Base-by-base conservation (phyloP, 1,284 basidiomycete species). In the Ustilago hordei region DNA sequence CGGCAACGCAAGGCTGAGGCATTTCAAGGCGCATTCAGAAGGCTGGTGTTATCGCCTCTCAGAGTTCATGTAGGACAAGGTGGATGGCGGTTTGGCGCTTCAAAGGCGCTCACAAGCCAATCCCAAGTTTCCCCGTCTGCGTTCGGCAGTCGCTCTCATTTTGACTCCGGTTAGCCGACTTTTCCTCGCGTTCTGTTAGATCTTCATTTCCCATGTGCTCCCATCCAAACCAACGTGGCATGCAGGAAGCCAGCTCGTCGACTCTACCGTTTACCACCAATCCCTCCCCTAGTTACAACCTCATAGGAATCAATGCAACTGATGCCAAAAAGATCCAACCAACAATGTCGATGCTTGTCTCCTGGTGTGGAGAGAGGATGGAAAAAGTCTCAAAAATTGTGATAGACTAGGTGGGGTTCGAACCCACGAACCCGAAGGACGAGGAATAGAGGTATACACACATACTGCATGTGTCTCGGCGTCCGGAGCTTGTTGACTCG, bases 381-480 rank as follows among this genome's bases (percentile, higher is more conserved):
- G 12, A 28, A 34, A 23, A 38, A 55, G 17, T 38, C 48, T 53
- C 50, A 48, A 63, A 63, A 55, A 48, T 23, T 19, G 8, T 23
- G n/a, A n/a, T 63, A 63, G 61, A 56, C 61, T 50, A 64, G 62
- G 62, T 58, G 62, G 62, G 62, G 56, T 64, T 64, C 62, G 62
- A 64, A 64, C 62, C 62, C 62, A 58, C 62, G 62, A 64, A 64
- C 62, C 62, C 56, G 56, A 57, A 57, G 62, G 62, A 64, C 62
- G 62, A 64, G 62, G 55, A 64, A 57, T 28, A 43, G 48, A 36
- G 47, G n/a, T 62, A 43, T 32, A 55, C 52, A 41, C 45, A 36
- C 28, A 62, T 45, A 38, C 43, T 4, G 48, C 48, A 4, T 50
- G 48, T 50, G 48, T 50, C 48, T 50, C 48, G 48, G 48, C 48